Conservation (phyloP, 192 early-diverging fungal species). For the Backusella tuberculispora region DNA sequence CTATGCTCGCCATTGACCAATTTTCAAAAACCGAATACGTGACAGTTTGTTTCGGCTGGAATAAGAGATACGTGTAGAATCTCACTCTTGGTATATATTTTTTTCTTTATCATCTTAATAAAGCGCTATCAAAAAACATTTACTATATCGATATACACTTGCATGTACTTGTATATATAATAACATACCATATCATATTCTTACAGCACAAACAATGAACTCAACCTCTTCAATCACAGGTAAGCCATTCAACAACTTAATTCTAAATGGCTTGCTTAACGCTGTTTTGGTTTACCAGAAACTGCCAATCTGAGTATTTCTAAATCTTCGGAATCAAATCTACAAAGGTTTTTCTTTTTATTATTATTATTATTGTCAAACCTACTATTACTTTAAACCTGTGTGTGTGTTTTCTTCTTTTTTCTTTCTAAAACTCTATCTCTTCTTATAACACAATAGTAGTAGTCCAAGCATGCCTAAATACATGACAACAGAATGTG, state of each 20-base stretch:
- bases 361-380: neutral
- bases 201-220: neutral
- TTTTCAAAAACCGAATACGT: neutral
- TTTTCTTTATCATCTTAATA: neutral
- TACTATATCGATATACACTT: no score
- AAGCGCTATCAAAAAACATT: no score
- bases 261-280: neutral
- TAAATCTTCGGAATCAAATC: neutral
- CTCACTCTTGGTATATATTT: neutral
- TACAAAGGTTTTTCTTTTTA: neutral
- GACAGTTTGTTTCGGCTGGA: neutral
- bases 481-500: neutral
- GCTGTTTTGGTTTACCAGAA: neutral
- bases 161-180: no score
- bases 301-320: neutral
- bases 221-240: neutral
- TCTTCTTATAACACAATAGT: neutral
- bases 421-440: neutral
- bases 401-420: neutral
- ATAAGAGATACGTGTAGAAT: neutral
- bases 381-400: no score
- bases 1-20: neutral
- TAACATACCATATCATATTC: no score
- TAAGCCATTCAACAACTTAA: neutral
- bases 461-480: neutral